Base-by-base conservation (phyloP, 345 rosid species). In the Arabidopsis thaliana region DNA sequence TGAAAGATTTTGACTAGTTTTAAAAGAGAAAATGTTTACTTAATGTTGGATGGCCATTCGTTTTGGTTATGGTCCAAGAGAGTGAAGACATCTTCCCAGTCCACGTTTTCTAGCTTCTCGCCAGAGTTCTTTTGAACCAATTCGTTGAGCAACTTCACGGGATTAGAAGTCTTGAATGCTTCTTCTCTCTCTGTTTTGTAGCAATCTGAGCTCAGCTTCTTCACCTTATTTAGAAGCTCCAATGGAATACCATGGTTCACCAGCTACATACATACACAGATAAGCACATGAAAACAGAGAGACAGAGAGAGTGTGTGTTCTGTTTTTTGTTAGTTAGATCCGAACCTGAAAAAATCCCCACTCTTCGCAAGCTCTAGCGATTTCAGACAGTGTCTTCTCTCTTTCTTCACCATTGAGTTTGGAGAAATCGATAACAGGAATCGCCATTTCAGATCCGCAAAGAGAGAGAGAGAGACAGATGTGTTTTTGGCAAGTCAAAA, bases 341-440 rank as follows among this genome's bases (percentile, higher is more conserved):
- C 62, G 1, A 65, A 93, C 98, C 96, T 93, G 98, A 37, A 93
- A 93, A 78, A 93, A 91, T 7, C 98, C 98, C 97, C 97, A 93
- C 37, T 89, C 93, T 72, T 91, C 85, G 11, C 97, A 91, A 22
- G 88, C 87, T 74, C 75, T 84, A 32, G 97, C 97, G 40, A 93
- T 88, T 70, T 82, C 82, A 69, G 89, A 93, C 60, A 91, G 71
- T 3, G 90, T 83, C 34, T 76, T 77, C 48, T 87, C 86, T 69
- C 91, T 86, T 45, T 88, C 91, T 70, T 84, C 90, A 7, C 87
- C 89, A 49, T 86, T 79, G 80, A 93, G 82, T 84, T 89, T 84
- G 5, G 94, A 89, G 86, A 91, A 93, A 84, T 93, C 96, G 14
- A 91, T 85, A 70, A 93, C 96, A 0, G 97, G 98, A 87, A 93